Evolutionary conservation across 805 yeast genomes (phyloP).

Genomic region (Metschnikowia picachoensis): DNA sequence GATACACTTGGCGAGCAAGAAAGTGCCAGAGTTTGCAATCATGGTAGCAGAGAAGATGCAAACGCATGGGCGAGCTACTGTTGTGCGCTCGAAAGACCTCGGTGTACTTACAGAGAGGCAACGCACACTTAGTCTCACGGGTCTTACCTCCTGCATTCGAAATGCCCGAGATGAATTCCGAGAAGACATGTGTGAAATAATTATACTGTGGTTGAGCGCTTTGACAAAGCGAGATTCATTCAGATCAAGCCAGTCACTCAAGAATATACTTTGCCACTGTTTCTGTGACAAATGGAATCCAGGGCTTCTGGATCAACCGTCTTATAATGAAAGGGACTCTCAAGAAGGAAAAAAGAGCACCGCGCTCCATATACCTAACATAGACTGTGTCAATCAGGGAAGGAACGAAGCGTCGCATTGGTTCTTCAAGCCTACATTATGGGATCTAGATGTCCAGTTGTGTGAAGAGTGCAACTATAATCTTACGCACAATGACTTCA

Average conservation of each 20-base stretch:
- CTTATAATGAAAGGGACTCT: too few species aligned
- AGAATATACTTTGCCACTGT: constrained; percentile 52
- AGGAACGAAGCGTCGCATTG: constrained; percentile 28
- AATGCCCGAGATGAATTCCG: constrained; percentile 67
- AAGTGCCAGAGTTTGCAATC: constrained; percentile 59
- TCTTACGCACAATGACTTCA: constrained; percentile 12
- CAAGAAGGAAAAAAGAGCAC: constrained; percentile 31
- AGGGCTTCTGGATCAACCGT: constrained; percentile 34
- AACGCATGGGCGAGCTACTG: constrained; percentile 63
- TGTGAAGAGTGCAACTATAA: constrained; percentile 48
- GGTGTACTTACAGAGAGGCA: constrained; percentile 51
- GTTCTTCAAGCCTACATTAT: constrained; percentile 36
- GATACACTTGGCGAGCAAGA: constrained; percentile 59
- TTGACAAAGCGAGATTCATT: constrained; percentile 52
- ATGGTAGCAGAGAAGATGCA: constrained; percentile 70
- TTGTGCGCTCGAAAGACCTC: constrained; percentile 53
- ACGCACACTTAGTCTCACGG: constrained; percentile 55
- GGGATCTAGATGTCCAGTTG: constrained; percentile 45
- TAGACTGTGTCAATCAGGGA: constrained; percentile 13
- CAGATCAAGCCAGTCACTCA: constrained; percentile 43
- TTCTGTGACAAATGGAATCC: constrained; percentile 59
- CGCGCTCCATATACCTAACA: constrained; percentile 36
- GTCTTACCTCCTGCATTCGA: constrained; percentile 62
- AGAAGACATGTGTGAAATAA: constrained; percentile 76
- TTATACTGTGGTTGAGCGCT: constrained; percentile 61